phyloP scores from a whole-genome alignment of 192 early-diverging fungal species.

The Umbelopsis vinacea region DNA sequence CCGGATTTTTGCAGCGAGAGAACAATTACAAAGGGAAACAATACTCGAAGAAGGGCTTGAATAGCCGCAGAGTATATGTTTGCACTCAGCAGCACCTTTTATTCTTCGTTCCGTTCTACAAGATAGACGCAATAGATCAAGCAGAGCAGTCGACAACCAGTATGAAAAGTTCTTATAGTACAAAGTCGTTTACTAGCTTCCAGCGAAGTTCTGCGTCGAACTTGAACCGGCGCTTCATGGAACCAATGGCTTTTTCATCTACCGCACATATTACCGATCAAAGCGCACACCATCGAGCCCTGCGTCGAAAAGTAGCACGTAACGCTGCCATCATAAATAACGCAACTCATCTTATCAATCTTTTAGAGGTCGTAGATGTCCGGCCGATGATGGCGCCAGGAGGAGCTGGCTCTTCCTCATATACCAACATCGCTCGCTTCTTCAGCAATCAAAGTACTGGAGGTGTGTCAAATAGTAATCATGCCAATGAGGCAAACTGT shows the following conservation, averaged over 20 bases:
- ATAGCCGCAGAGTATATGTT: not conserved
- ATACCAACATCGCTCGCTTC: not conserved
- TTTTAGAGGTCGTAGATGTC: not conserved
- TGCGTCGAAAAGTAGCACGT: not conserved
- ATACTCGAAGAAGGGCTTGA: not conserved
- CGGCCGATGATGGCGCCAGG: not conserved
- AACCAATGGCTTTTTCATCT: not conserved
- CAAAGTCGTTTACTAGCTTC: not conserved
- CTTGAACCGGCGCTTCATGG: not conserved
- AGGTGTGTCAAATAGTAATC: not conserved
- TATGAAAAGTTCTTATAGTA: not conserved
- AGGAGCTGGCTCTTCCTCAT: not conserved
- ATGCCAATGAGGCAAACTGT: not conserved
- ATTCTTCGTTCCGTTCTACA: not conserved
- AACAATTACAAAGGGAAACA: not conserved
- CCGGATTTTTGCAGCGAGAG: not conserved
- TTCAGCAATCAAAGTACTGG: not conserved
- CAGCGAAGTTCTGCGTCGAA: not conserved
- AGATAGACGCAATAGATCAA: not conserved
- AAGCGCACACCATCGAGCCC: not conserved
- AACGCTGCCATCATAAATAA: not conserved
- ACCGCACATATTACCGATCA: not conserved
- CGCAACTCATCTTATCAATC: not conserved
- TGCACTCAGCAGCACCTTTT: conserved; percentile 5
- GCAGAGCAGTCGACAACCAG: not conserved